These are phyloP conservation scores for Nemania bipapillata DNA, from an alignment of 2,329 filamentous ascomycete genomes.

Conservation along the genomic window DNA sequence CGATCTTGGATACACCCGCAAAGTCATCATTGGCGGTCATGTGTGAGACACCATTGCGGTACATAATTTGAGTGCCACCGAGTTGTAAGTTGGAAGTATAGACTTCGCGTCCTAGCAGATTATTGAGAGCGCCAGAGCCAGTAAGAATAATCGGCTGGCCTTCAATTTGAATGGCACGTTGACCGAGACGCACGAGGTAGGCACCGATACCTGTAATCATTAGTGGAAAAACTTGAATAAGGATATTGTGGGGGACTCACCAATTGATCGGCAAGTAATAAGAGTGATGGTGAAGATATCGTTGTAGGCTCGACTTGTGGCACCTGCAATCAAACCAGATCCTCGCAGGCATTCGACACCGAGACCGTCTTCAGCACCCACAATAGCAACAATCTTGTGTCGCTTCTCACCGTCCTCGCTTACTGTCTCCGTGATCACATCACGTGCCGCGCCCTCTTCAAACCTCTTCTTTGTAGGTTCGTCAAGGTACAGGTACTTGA, in stretches of 20 bases:
- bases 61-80: slow-evolving; percentile 99
- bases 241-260: slow-evolving; percentile 60
- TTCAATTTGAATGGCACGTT: slow-evolving; percentile 98
- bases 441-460: slow-evolving; percentile 76
- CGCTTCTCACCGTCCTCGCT: slow-evolving; percentile 87
- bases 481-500: slow-evolving; percentile 96
- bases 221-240: slow-evolving; percentile 47
- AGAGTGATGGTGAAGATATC: slow-evolving; percentile 99
- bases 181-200: slow-evolving; percentile 96
- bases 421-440: slow-evolving; percentile 88
- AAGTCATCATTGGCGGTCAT: slow-evolving; percentile 99
- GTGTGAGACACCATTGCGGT: slow-evolving; percentile 99
- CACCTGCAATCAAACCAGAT: slow-evolving; percentile 97
- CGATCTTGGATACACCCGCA: slow-evolving; percentile 95
- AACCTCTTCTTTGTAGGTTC: slow-evolving; percentile 87
- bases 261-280: slow-evolving; percentile 97
- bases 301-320: slow-evolving; percentile 95
- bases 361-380: slow-evolving; percentile 93
- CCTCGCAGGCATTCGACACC: slow-evolving; percentile 97
- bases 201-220: slow-evolving; percentile 81
- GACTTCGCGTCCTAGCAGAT: slow-evolving; percentile 95
- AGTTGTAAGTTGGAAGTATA: slow-evolving; percentile 99
- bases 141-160: slow-evolving; percentile 99
- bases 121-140: slow-evolving; percentile 96
- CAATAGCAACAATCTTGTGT: slow-evolving; percentile 91